Evolutionary conservation across 345 rosid species (phyloP).

Genomic region (Eucalyptus guilfoylei): DNA sequence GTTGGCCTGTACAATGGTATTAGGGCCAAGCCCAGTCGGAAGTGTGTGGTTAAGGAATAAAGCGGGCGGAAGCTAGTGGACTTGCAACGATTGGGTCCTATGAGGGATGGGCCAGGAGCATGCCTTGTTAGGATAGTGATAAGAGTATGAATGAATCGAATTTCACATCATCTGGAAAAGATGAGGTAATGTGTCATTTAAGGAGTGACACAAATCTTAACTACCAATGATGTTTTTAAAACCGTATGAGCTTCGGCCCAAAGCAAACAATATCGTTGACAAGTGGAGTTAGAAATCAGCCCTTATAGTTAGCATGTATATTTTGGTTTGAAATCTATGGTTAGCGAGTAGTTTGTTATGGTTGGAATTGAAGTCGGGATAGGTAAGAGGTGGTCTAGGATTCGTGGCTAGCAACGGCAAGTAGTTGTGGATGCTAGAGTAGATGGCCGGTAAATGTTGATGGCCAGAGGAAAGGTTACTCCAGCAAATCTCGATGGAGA

Average conservation of each 20-base stretch:
- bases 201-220: no score
- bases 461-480: background rate
- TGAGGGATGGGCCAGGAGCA: accelerated
- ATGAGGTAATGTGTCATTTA: no score
- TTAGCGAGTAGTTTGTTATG: background rate
- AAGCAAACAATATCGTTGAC: accelerated
- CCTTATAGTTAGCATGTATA: background rate
- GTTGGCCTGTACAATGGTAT: accelerated
- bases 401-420: background rate
- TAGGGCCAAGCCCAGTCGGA: accelerated
- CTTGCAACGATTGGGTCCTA: no score
- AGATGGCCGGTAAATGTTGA: background rate
- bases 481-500: background rate
- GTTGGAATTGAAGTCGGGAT: background rate
- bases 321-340: background rate
- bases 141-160: no score
- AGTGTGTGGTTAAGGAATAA: no score
- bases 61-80: accelerated
- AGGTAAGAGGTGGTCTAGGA: background rate
- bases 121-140: no score
- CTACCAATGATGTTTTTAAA: accelerated
- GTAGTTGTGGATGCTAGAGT: background rate
- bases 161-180: accelerated
- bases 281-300: no score
- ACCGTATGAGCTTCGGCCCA: accelerated